Conservation (phyloP, 2,329 filamentous ascomycete species). For the Pyrenophora seminiperda region DNA sequence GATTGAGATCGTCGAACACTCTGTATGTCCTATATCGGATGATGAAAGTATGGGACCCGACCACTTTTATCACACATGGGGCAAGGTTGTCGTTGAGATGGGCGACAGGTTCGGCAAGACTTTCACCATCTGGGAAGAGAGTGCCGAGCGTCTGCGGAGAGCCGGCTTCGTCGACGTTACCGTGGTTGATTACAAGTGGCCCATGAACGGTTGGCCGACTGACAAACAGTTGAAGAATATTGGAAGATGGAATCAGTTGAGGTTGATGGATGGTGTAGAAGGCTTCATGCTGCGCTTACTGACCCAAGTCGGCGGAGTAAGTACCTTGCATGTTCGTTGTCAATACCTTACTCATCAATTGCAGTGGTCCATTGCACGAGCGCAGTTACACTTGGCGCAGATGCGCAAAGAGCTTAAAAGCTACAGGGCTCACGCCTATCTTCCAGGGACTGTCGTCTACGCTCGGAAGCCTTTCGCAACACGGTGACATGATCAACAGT, state of each 20-base stretch:
- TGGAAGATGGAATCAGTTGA: constrained; percentile 45
- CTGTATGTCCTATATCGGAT: constrained; percentile 47
- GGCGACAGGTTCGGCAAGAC: constrained; percentile 48
- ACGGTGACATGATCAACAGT: background rate
- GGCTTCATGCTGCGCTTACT: constrained; percentile 46
- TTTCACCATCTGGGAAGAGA: constrained; percentile 45
- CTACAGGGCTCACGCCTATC: constrained; percentile 43
- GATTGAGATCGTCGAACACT: constrained; percentile 52
- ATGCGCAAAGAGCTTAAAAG: constrained; percentile 45
- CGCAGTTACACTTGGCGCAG: constrained; percentile 46
- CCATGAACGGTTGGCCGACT: constrained; percentile 44
- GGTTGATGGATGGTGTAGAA: constrained; percentile 46
- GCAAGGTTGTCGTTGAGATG: constrained; percentile 41
- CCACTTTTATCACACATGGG: constrained; percentile 47
- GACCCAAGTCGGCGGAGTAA: constrained; percentile 43
- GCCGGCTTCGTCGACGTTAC: constrained; percentile 46
- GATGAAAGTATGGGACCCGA: constrained; percentile 49
- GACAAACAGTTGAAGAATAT: constrained; percentile 44
- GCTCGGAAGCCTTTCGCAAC: constrained; percentile 38
- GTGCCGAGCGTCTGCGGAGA: constrained; percentile 36
- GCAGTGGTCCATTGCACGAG: constrained; percentile 42
- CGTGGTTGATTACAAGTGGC: constrained; percentile 43
- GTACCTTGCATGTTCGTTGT: background rate
- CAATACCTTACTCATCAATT: background rate
- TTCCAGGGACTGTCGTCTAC: constrained; percentile 46